A percentile compares a stretch with the other conserved stretches of the same genome.
phyloP scores from a whole-genome alignment of 768 basidiomycete species.

The Tephrocybe sp. region DNA sequence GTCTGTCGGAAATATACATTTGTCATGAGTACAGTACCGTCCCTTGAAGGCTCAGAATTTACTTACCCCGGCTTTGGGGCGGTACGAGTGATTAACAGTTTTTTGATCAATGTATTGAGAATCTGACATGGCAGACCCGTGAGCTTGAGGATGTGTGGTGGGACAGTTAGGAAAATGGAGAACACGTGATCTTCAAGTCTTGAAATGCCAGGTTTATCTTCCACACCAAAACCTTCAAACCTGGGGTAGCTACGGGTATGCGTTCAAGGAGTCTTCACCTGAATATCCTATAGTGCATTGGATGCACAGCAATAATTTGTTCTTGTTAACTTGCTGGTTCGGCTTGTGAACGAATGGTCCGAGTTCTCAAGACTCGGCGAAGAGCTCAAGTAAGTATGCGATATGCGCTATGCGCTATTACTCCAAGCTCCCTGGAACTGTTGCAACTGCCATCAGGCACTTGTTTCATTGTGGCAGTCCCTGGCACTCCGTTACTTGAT shows the following conservation, averaged over 20 bases:
- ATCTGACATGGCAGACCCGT: too few relatives aligned
- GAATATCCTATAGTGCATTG: neutral
- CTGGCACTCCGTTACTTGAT: constrained; percentile 2
- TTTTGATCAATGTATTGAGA: constrained; percentile 43
- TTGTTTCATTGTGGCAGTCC: constrained; percentile 1
- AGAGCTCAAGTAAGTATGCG: too few relatives aligned
- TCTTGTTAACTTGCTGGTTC: neutral
- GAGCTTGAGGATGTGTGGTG: constrained; percentile 8
- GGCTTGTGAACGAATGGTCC: neutral
- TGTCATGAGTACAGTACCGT: neutral
- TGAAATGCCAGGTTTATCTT: too few relatives aligned
- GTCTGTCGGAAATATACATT: constrained; percentile 36
- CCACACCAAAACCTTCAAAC: neutral
- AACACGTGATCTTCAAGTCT: constrained; percentile 8
- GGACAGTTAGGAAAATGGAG: constrained; percentile 1
- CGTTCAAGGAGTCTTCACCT: neutral
- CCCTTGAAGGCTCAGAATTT: constrained; percentile 4
- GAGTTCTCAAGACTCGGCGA: too few relatives aligned
- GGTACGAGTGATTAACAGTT: constrained; percentile 44
- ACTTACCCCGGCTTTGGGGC: constrained; percentile 50
- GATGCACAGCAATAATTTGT: neutral
- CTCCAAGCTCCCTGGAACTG: neutral
- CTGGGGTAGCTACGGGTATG: constrained; percentile 1
- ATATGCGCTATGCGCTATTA: neutral
- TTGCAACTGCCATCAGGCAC: constrained; percentile 2